phyloP scores from a whole-genome alignment of 129 eudicot species.

The Deinandra increscens region DNA sequence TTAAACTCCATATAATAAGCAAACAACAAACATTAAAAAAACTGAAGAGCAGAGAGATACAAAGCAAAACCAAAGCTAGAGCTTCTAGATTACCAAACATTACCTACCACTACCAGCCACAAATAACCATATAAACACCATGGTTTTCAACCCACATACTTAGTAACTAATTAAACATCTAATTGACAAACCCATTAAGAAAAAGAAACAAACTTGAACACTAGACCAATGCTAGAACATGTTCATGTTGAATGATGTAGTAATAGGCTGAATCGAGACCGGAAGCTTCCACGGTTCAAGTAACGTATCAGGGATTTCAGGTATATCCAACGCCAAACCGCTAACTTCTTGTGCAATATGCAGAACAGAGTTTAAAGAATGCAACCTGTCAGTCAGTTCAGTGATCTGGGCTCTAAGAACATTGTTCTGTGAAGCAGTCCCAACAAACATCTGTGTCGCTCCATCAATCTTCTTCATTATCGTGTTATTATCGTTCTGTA shows the following conservation, averaged over 20 bases:
- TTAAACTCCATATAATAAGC: background rate
- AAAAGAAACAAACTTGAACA: background rate
- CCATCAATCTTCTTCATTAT: constrained; percentile 39
- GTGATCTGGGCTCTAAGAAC: constrained; percentile 59
- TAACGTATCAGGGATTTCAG: constrained; percentile 51
- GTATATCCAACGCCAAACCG: constrained; percentile 53
- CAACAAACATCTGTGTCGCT: constrained; percentile 37
- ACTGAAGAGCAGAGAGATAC: background rate
- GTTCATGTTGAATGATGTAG: constrained; percentile 39
- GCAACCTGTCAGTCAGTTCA: constrained; percentile 61
- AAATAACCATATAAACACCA: constrained; percentile 5
- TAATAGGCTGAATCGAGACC: constrained; percentile 46
- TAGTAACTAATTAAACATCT: background rate
- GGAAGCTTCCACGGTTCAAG: constrained; percentile 84
- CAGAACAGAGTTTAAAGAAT: constrained; percentile 52
- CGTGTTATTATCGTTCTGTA: constrained; percentile 41
- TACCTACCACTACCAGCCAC: background rate
- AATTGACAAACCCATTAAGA: background rate
- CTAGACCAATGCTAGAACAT: constrained; percentile 41
- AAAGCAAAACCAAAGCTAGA: background rate
- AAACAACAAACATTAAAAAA: background rate
- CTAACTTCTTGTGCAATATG: constrained; percentile 54
- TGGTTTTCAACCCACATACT: constrained; percentile 11
- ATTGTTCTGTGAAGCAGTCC: constrained; percentile 52
- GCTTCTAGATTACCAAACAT: background rate